Conservation (phyloP, 2,329 filamentous ascomycete genomes). For the Aureobasidium vineae region DNA sequence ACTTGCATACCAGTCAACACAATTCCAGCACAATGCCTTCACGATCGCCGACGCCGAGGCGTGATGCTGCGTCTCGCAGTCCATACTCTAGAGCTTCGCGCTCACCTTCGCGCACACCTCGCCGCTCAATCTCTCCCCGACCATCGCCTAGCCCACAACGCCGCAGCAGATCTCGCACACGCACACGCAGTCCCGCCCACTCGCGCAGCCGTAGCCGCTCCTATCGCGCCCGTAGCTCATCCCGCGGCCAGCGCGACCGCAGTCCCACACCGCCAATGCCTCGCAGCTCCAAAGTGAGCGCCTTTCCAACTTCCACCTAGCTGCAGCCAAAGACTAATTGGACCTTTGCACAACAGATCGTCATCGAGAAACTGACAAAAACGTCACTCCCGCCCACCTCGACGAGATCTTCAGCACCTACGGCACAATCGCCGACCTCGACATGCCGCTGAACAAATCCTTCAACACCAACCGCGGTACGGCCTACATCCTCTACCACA, state of each 20-base stretch:
- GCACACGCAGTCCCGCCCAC: constrained; percentile 16
- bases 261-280: constrained; percentile 25
- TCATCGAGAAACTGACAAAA: constrained; percentile 93
- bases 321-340: no score
- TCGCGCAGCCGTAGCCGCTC: constrained; percentile 16
- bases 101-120: constrained; percentile 9
- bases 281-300: constrained; percentile 24
- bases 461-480: constrained; percentile 90
- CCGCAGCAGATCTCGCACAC: constrained; percentile 18
- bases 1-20: background rate
- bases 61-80: constrained; percentile 5
- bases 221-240: constrained; percentile 16
- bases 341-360: constrained; percentile 69
- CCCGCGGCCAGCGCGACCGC: constrained; percentile 5
- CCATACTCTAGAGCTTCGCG: constrained; percentile 12
- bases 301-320: no score
- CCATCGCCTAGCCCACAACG: constrained; percentile 17
- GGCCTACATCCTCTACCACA: constrained; percentile 82
- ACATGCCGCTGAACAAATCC: constrained; percentile 83
- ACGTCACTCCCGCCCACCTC: constrained; percentile 84
- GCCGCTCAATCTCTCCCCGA: constrained; percentile 23
- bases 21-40: constrained; percentile 18
- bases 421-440: constrained; percentile 79
- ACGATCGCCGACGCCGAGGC: constrained; percentile 8
- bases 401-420: constrained; percentile 90